Evolutionary conservation across 345 rosid genomes (phyloP), one percentile per base, ranked within the genome.

Genomic region (Isatis tinctoria): DNA sequence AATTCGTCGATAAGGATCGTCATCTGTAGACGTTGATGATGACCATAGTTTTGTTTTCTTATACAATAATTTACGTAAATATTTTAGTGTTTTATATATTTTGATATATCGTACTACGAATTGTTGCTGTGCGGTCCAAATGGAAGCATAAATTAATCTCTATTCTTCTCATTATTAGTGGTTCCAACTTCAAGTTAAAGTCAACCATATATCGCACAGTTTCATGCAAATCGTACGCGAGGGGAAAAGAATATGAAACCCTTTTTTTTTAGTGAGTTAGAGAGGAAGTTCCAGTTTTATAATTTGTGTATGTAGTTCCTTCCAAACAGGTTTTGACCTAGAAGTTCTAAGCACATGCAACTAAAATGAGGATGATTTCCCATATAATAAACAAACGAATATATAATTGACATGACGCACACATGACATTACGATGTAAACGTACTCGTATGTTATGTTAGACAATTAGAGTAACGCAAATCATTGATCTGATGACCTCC

Each of bases 21-120:
- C 40, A 11, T 49, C 27, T 65, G 40, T 27, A 48, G 48, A 74
- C 32, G 24, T 57, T 45, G 77, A 65, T 45, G 77, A 65, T 56
- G 48, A 44, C 37, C 49, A 57, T 41, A 53, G 24, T 72, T 33
- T 59, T 65, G 70, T 48, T 32, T 60, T 60, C 65, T 62, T 51
- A 8, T 17, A 45, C 40, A 45, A 52, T 28, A 20, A 3, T 18
- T 40, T 51, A 49, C 63, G 43, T 58, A 17, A 33, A 16, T 32
- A 33, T 58, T 10, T 33, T 35, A 11, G 16, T 9, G 41, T 4
- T 12, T 4, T 48, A 18, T 35, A 35, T 22, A 49, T 22, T 22
- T 49, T n/a, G 5, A 49, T 14, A 49, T 49, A 17, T 47, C 10
- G 53, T 48, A 48, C 26, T 48, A 48, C 26, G 13, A 48, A 48